These are phyloP conservation scores for Phytopythium helicoides DNA, from an alignment of 352 stramenopile species.

Conservation along the genomic window DNA sequence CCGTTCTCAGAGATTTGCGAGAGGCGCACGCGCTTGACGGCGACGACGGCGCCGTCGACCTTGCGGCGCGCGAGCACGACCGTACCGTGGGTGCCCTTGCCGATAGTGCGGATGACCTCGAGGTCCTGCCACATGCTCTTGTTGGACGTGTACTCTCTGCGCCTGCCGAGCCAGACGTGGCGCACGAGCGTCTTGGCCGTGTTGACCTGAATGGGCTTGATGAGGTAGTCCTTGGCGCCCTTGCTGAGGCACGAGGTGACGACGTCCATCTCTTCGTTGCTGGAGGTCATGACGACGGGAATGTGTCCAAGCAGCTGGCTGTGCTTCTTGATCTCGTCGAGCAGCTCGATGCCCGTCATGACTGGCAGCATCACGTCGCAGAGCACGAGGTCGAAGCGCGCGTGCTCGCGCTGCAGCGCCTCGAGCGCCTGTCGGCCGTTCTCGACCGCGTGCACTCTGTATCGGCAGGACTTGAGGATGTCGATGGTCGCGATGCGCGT, in stretches of 20 bases:
- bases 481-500: slow-evolving; percentile 87
- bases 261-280: slow-evolving; percentile 90
- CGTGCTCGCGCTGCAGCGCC: slow-evolving; percentile 62
- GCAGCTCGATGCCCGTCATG: slow-evolving; percentile 86
- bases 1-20: slow-evolving; percentile 81
- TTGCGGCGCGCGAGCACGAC: slow-evolving; percentile 78
- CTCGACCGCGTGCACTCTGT: slow-evolving; percentile 82
- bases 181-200: slow-evolving; percentile 88
- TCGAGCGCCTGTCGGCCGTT: slow-evolving; percentile 79
- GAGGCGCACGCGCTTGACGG: slow-evolving; percentile 80
- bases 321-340: slow-evolving; percentile 80
- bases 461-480: slow-evolving; percentile 87
- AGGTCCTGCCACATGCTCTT: slow-evolving; percentile 84
- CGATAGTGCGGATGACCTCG: slow-evolving; percentile 84
- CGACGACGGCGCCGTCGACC: slow-evolving; percentile 76
- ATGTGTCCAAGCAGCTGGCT: slow-evolving; percentile 69
- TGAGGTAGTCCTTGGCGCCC: slow-evolving; percentile 88
- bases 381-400: slow-evolving; percentile 84
- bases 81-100: slow-evolving; percentile 83
- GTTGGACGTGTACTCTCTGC: slow-evolving; percentile 50
- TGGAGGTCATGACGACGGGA: slow-evolving; percentile 89
- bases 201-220: slow-evolving; percentile 90
- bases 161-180: slow-evolving; percentile 82
- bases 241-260: slow-evolving; percentile 88
- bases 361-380: slow-evolving; percentile 90